Conservation (phyloP, 2,329 filamentous ascomycete species). For the Botrytis galanthina region DNA sequence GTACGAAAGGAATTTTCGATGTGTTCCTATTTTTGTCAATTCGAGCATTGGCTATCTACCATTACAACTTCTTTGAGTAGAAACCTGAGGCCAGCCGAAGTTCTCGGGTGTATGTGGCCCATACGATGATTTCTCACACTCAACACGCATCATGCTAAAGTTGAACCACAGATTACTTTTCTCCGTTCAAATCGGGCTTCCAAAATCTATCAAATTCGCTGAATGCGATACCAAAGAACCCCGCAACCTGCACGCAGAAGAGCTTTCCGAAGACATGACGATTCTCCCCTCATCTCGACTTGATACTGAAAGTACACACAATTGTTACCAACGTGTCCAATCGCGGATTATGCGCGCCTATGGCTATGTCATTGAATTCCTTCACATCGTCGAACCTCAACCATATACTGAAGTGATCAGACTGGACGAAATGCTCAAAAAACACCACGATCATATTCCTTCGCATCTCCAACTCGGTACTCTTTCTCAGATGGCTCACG, state of each 20-base stretch:
- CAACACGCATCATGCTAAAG: neutral
- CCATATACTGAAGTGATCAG: slow-evolving; percentile 50
- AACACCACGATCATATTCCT: slow-evolving; percentile 48
- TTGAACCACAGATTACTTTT: slow-evolving; percentile 48
- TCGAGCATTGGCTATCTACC: neutral
- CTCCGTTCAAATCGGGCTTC: slow-evolving; percentile 65
- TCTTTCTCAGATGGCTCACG: slow-evolving; percentile 49
- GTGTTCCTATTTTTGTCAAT: neutral
- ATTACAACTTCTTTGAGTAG: neutral
- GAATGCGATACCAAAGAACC: slow-evolving; percentile 64
- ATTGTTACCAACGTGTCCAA: slow-evolving; percentile 55
- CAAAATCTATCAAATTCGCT: slow-evolving; percentile 61
- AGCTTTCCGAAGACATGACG: slow-evolving; percentile 56
- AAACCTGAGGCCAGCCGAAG: neutral
- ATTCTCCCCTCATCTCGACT: slow-evolving; percentile 57
- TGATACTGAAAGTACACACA: slow-evolving; percentile 54
- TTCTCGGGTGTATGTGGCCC: neutral
- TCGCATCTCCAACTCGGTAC: slow-evolving; percentile 49
- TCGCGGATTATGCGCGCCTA: slow-evolving; percentile 49
- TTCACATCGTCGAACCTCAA: slow-evolving; percentile 49
- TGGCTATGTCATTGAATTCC: slow-evolving; percentile 50
- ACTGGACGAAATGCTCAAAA: slow-evolving; percentile 48
- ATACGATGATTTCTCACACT: neutral
- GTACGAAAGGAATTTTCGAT: neutral
- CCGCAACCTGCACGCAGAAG: slow-evolving; percentile 61